Percentiles rank a stretch among this genome's conserved stretches.
phyloP scores from a whole-genome alignment of 1,284 basidiomycete species.

The Phaffia rhodozyma region DNA sequence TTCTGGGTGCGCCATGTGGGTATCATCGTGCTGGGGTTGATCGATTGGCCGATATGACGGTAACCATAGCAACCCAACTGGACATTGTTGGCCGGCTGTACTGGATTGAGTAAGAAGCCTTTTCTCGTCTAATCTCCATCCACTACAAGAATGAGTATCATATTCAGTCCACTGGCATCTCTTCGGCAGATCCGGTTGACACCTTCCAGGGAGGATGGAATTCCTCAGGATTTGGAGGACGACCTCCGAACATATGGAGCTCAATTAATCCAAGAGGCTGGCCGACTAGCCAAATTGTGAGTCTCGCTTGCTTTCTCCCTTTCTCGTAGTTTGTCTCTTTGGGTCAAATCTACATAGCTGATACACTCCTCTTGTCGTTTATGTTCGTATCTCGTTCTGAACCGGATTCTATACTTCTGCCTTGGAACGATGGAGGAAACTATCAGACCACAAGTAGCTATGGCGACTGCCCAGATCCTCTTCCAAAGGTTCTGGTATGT shows the following conservation, averaged over 20 bases:
- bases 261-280: constrained; percentile 88
- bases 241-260: constrained; percentile 79
- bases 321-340: not conserved
- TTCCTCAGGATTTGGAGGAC: constrained; percentile 66
- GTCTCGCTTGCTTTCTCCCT: constrained; percentile 27
- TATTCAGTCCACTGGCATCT: constrained; percentile 55
- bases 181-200: constrained; percentile 61
- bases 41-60: no score
- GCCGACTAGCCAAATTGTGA: constrained; percentile 74
- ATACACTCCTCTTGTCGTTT: not conserved
- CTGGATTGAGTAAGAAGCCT: no score
- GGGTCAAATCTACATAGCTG: not conserved
- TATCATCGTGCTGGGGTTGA: no score
- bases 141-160: constrained; percentile 5
- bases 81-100: no score
- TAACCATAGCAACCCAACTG: no score
- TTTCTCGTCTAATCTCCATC: not conserved
- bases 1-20: no score
- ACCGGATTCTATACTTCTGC: not conserved
- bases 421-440: not conserved
- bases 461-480: constrained; percentile 89
- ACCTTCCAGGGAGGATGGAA: constrained; percentile 69
- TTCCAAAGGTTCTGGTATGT: constrained; percentile 97
- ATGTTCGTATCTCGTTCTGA: not conserved
- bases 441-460: constrained; percentile 85